phyloP scores from a whole-genome alignment of 208 protist species.

The Vickermania ingenoplastis region DNA sequence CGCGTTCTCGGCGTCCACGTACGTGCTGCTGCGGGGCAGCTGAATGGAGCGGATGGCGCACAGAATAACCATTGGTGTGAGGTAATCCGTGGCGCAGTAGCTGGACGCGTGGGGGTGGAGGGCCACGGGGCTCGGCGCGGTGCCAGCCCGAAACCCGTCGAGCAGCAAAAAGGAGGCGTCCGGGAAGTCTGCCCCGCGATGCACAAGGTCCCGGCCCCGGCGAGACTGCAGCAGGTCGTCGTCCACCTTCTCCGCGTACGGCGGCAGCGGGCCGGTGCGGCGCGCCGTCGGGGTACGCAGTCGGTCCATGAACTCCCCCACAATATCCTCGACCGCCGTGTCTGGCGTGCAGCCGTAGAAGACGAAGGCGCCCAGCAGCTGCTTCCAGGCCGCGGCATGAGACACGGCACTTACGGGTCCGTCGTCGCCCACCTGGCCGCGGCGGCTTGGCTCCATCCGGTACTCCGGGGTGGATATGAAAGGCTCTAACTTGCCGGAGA shows the following conservation, averaged over 20 bases:
- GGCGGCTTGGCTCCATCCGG: conserved; percentile 1
- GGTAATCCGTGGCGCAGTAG: conserved; percentile 71
- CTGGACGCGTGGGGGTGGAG: conserved; percentile 82
- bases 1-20: conserved; percentile 53
- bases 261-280: conserved; percentile 45
- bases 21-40: conserved; percentile 31
- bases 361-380: conserved; percentile 79
- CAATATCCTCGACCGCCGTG: conserved; percentile 69
- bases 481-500: conserved; percentile 73
- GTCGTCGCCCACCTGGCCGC: neutral
- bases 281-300: conserved; percentile 35
- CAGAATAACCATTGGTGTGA: conserved; percentile 71
- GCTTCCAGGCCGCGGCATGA: conserved; percentile 79
- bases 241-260: conserved; percentile 57
- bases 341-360: conserved; percentile 81
- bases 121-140: conserved; percentile 29
- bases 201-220: conserved; percentile 49
- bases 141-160: conserved; percentile 49
- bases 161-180: conserved; percentile 72
- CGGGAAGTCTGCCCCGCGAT: conserved; percentile 50
- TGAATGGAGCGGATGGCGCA: conserved; percentile 34
- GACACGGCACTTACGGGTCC: conserved; percentile 15
- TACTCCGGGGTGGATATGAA: conserved; percentile 71
- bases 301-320: conserved; percentile 56
- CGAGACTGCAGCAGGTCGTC: conserved; percentile 18